Evolutionary conservation across 2,329 filamentous ascomycete genomes (phyloP).

Genomic region (Claviceps spartinae): DNA sequence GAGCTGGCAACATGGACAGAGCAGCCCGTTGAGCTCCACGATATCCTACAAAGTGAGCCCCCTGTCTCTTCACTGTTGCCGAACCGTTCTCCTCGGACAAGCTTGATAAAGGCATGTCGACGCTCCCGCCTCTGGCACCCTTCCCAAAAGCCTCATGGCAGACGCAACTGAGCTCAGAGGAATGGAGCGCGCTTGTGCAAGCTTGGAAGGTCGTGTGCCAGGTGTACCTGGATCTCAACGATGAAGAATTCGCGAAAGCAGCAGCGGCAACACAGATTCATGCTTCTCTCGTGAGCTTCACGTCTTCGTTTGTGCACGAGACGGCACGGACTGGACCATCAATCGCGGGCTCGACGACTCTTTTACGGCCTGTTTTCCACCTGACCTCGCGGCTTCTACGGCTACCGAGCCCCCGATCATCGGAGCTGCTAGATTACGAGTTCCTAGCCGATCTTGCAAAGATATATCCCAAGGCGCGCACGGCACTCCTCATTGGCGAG

Average conservation of each 20-base stretch:
- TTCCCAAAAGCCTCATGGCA: conserved; percentile 60
- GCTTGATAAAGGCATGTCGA: conserved; percentile 8
- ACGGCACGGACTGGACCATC: conserved; percentile 21
- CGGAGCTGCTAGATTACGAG: conserved; percentile 46
- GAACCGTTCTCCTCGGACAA: conserved; percentile 13
- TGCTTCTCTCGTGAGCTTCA: conserved; percentile 32
- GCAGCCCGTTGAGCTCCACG: not conserved
- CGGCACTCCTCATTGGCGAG: conserved; percentile 32
- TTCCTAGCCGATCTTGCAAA: conserved; percentile 57
- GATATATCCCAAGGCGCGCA: conserved; percentile 50
- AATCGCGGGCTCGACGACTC: conserved; percentile 16
- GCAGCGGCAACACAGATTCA: conserved; percentile 31
- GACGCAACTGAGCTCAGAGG: conserved; percentile 48
- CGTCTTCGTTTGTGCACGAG: conserved; percentile 46
- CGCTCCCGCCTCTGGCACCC: conserved; percentile 54
- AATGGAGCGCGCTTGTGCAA: conserved; percentile 67
- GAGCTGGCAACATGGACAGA: conserved; percentile 1
- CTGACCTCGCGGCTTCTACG: conserved; percentile 45
- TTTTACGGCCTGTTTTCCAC: conserved; percentile 53
- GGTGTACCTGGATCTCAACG: conserved; percentile 46
- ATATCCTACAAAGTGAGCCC: not conserved
- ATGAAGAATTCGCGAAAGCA: conserved; percentile 38
- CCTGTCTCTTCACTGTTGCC: not conserved
- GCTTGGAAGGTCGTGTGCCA: conserved; percentile 61
- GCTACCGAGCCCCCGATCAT: conserved; percentile 18